Evolutionary conservation across 768 basidiomycete genomes (phyloP), one percentile per base, ranked within the genome.

Genomic region (Porphyrellus cyaneotinctus): DNA sequence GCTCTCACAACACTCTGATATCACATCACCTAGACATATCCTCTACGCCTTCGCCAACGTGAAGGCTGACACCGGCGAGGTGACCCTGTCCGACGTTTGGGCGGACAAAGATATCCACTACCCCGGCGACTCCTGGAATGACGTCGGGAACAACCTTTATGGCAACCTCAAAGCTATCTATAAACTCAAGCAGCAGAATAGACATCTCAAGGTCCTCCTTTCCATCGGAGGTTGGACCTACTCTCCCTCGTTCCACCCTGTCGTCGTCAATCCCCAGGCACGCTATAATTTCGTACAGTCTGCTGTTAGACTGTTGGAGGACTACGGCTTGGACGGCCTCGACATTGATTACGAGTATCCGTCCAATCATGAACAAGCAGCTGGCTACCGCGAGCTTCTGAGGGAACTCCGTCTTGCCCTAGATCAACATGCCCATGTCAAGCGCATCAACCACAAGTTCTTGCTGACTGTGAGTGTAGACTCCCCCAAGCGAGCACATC

Each of bases 21-120:
- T 23, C 41, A 43, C 39, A 53, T 36, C 31, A 26, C 45, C 22
- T 58, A 91, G 88, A 23, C 94, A 95, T 68, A 83, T 95, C 60
- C 82, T 94, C 32, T 93, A 95, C 64, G 91, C 94, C 2, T 98
- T 98, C 61, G 97, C 91, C 18, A 91, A 98, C 60, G 70, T 98
- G 60, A 83, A 80, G 59, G 72, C 85, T 18, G 90, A 91, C 53
- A 79, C 85, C 1, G 95, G 95, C 36, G 90, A 91, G 64, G 95
- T 97, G 18, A 72, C 81, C 62, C 71, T 98, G 48, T 95, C 92
- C 33, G 97, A 99, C 61, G 68, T 76, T 2, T 98, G 95, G 95
- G 87, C 94, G 0, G 97, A 99, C 75, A 83, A 95, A 63, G 92
- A 98, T 66, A 98, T 98, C 42, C 97, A 98, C 67, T 95, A 95